Evolutionary conservation across 1,139 yeast species (phyloP).

Genomic region (Kazachstania sp.): DNA sequence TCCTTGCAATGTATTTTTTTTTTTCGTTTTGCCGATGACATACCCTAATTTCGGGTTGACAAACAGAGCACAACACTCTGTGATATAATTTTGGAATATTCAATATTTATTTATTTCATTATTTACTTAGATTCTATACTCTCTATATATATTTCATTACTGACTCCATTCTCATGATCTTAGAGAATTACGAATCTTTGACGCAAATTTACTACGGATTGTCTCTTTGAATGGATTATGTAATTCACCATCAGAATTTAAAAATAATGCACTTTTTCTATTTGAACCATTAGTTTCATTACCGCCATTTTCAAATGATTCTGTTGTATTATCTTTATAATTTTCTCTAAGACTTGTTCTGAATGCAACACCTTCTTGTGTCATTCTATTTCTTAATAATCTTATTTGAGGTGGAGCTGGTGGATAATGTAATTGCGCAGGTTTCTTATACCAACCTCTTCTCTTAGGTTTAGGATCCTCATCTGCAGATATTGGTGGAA

Average conservation of each 20-base stretch:
- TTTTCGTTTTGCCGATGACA: too few species aligned
- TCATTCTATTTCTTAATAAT: constrained; percentile 15
- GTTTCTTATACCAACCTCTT: constrained; percentile 32
- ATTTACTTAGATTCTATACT: too few species aligned
- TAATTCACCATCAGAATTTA: constrained; percentile 11
- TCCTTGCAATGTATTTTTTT: too few species aligned
- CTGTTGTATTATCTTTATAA: constrained; percentile 7
- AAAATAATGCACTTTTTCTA: constrained; percentile 8
- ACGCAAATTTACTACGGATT: constrained; percentile 17
- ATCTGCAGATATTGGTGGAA: constrained; percentile 28
- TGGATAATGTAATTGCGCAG: constrained; percentile 31
- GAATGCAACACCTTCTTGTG: constrained; percentile 31
- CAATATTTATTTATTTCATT: too few species aligned
- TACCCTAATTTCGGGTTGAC: too few species aligned
- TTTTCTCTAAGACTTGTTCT: constrained; percentile 24
- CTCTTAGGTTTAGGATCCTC: constrained; percentile 29
- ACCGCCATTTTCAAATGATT: constrained; percentile 1
- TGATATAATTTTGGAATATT: too few species aligned
- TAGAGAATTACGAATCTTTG: constrained; percentile 24
- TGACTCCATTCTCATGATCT: constrained; percentile 10
- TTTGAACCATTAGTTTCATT: constrained; percentile 5
- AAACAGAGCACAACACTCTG: too few species aligned
- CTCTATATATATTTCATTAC: too few species aligned
- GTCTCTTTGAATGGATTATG: constrained; percentile 12
- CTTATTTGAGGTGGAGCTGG: constrained; percentile 27